phyloP scores from a whole-genome alignment of 2,329 filamentous ascomycete genomes.

The Pezicula radicicola region DNA sequence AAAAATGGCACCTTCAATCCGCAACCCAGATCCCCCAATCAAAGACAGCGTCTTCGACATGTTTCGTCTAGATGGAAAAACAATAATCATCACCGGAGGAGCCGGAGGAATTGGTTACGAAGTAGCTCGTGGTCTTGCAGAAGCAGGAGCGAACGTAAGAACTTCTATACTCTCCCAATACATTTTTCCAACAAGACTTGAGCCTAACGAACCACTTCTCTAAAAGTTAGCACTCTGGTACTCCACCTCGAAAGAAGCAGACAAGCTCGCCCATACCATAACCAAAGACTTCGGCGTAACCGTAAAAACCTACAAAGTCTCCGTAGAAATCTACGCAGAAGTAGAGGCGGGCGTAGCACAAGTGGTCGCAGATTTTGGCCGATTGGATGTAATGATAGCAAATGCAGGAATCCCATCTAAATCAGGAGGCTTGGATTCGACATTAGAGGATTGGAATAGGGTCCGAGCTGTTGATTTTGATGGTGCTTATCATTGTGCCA shows the following conservation, averaged over 20 bases:
- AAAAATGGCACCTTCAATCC: constrained; percentile 6
- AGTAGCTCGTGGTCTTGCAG: constrained; percentile 38
- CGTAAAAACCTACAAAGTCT: constrained; percentile 59
- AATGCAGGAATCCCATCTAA: constrained; percentile 74
- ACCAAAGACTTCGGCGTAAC: constrained; percentile 8
- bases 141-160: constrained; percentile 36
- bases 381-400: constrained; percentile 69
- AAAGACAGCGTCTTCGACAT: constrained; percentile 6
- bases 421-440: constrained; percentile 47
- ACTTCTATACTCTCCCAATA: neutral
- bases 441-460: constrained; percentile 71
- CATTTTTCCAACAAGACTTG: neutral
- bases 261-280: constrained; percentile 23
- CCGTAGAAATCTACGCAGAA: constrained; percentile 66
- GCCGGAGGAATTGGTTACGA: constrained; percentile 40
- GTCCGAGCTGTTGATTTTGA: constrained; percentile 78
- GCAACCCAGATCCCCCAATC: constrained; percentile 3
- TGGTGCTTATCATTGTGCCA: constrained; percentile 70
- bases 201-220: neutral
- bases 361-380: constrained; percentile 61
- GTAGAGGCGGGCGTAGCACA: constrained; percentile 67
- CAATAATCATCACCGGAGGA: constrained; percentile 42
- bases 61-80: constrained; percentile 42
- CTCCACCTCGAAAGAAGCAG: constrained; percentile 22
- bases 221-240: constrained; percentile 30